Evolutionary conservation across 176 grass and related monocot genomes (phyloP), one percentile per base, ranked within the genome.

Genomic region (Hordeum marinum): DNA sequence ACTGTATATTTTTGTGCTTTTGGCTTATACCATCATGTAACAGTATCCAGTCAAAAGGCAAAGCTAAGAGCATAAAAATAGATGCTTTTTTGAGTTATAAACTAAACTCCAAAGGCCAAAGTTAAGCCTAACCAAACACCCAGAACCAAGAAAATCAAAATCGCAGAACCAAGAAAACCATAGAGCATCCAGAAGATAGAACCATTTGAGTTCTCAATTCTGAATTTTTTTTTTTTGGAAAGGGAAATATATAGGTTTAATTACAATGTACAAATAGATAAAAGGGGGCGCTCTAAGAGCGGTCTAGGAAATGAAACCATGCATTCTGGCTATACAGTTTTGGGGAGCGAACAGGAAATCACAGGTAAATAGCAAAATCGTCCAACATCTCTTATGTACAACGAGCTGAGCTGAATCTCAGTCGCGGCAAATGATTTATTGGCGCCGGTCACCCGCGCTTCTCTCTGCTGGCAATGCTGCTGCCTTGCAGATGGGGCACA

Each of bases 401-500:
- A 84, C 76, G 81, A 84, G 67, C 29, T 26, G 59, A 81, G 74
- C 71, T 59, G 66, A 82, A 73, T 63, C 46, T 81, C 62, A 63
- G 71, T 67, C 17, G 35, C 17, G 0, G 65, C 74, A 84, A 74
- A 82, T 61, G 68, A 32, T 72, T 90, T 84, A 89, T 43, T 82
- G 62, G 63, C 7, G 59, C 52, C 7, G 39, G 36, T 84, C 81
- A 87, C 34, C 80, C 77, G 31, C 65, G 48, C 72, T 87, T 87
- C 65, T 36, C 78, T 90, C 64, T 61, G 43, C 18, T 80, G 91
- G 50, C 67, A 93, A 85, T 55, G 87, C 91, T 67, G 82, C 72
- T 61, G 84, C 84, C 79, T 93, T 93, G 91, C 91, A 93, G 59
- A 93, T 93, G 46, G 88, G 91, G 91, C 91, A 93, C 57, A 90